Percentiles rank a stretch among this genome's conserved stretches.
phyloP scores from a whole-genome alignment of 139 green algal genomes.

The Spirogloea muscicola region DNA sequence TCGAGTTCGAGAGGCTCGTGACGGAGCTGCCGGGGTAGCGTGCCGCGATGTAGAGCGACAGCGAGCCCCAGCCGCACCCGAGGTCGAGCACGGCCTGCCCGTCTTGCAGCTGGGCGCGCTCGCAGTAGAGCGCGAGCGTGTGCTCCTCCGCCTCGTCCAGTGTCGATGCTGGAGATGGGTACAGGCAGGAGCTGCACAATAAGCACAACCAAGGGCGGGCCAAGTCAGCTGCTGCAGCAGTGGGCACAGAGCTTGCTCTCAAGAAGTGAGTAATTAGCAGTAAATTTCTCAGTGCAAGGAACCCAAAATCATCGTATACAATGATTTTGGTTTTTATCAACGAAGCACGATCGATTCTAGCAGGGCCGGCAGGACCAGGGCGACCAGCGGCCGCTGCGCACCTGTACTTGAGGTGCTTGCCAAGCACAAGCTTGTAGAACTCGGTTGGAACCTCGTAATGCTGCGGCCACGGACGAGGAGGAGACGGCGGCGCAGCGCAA shows the following conservation, averaged over 20 bases:
- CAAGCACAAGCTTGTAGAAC: constrained; percentile 86
- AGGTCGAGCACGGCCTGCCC: constrained; percentile 86
- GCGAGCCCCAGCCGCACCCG: constrained; percentile 93
- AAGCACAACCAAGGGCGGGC: not conserved
- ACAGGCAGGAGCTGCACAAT: constrained; percentile 33
- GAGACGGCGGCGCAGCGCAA: too few species aligned
- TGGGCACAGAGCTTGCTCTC: too few species aligned
- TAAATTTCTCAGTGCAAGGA: not conserved
- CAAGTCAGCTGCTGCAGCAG: not conserved
- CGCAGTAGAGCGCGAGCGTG: constrained; percentile 84
- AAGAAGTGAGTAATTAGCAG: not conserved
- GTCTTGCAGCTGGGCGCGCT: constrained; percentile 70
- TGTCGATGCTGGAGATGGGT: constrained; percentile 1
- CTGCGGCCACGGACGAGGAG: too few species aligned
- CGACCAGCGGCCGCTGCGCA: constrained; percentile 54
- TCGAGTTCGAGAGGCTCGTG: constrained; percentile 81
- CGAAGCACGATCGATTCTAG: not conserved
- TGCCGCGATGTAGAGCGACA: constrained; percentile 77
- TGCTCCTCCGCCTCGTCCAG: constrained; percentile 83
- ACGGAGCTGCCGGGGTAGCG: constrained; percentile 62
- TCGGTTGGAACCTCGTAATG: constrained; percentile 79
- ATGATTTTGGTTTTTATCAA: too few species aligned
- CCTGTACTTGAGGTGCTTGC: constrained; percentile 87
- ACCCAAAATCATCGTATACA: not conserved
- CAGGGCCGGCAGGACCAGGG: not conserved